Percentiles rank a stretch among this genome's conserved stretches.
These are phyloP conservation scores for Fusarium oxysporum DNA, from an alignment of 2,329 filamentous ascomycete genomes.

Conservation along the genomic window DNA sequence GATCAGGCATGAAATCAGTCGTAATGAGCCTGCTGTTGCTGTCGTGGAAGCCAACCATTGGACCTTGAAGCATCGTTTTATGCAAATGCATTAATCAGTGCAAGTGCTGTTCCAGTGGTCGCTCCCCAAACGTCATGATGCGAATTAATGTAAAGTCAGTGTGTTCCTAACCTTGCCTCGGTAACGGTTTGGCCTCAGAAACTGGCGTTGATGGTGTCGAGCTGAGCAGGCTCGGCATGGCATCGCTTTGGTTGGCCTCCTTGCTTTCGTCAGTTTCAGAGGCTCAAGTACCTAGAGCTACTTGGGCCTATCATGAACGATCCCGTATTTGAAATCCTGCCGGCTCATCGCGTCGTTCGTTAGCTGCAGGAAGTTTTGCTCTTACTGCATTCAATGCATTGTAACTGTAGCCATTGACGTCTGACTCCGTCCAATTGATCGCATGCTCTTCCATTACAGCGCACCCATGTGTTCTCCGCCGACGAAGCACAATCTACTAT, in stretches of 20 bases:
- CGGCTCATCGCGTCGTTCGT: slow-evolving; percentile 20
- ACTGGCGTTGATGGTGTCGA: slow-evolving; percentile 19
- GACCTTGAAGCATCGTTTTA: slow-evolving; percentile 30
- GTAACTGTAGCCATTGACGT: slow-evolving; percentile 2
- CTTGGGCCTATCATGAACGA: background rate
- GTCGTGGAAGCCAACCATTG: slow-evolving; percentile 51
- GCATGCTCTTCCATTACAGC: slow-evolving; percentile 14
- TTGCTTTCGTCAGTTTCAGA: slow-evolving; percentile 27
- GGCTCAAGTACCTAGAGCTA: slow-evolving; percentile 14
- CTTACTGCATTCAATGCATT: background rate
- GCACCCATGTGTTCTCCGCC: slow-evolving; percentile 1
- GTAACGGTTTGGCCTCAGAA: slow-evolving; percentile 29
- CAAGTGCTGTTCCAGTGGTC: slow-evolving; percentile 31
- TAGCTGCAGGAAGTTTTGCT: slow-evolving; percentile 28
- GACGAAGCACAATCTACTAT: background rate
- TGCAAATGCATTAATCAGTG: slow-evolving; percentile 46
- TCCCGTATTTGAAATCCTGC: slow-evolving; percentile 4
- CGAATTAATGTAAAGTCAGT: slow-evolving; percentile 8
- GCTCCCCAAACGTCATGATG: slow-evolving; percentile 24
- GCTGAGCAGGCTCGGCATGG: background rate
- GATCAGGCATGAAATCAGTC: slow-evolving; percentile 41
- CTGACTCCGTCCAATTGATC: slow-evolving; percentile 24
- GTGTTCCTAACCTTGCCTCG: slow-evolving; percentile 26
- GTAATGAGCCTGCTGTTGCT: slow-evolving; percentile 40
- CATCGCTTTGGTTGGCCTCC: slow-evolving; percentile 23